phyloP scores from a whole-genome alignment of 805 yeast genomes.

The Cyberlindnera maclurae region DNA sequence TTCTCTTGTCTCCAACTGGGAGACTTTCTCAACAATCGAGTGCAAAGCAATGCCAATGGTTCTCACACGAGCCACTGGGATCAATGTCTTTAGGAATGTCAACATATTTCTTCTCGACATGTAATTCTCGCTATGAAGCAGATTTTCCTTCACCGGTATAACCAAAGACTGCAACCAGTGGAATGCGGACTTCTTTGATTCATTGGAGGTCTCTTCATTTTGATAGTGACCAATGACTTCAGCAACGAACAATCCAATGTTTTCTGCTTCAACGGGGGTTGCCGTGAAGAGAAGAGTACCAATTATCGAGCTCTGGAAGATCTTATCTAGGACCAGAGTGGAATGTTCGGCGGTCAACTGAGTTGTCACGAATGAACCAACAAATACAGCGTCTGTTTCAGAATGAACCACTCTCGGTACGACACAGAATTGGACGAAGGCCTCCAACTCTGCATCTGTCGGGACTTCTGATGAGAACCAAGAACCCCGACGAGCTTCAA shows the following conservation, averaged over 20 bases:
- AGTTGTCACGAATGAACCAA: slow-evolving; percentile 52
- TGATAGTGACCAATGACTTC: slow-evolving; percentile 45
- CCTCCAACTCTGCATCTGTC: slow-evolving; percentile 18
- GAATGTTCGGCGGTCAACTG: slow-evolving; percentile 39
- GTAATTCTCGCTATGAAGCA: slow-evolving; percentile 43
- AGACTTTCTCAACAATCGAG: slow-evolving; percentile 39
- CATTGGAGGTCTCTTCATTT: slow-evolving; percentile 20
- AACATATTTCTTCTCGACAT: slow-evolving; percentile 78
- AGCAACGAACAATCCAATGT: slow-evolving; percentile 66
- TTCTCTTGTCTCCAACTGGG: slow-evolving; percentile 55
- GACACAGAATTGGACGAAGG: slow-evolving; percentile 56
- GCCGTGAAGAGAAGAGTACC: slow-evolving; percentile 58
- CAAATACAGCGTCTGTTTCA: slow-evolving; percentile 71
- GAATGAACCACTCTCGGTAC: slow-evolving; percentile 76
- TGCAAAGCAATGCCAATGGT: slow-evolving; percentile 54
- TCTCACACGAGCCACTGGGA: slow-evolving; percentile 49
- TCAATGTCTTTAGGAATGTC: slow-evolving; percentile 61
- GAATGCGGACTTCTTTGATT: slow-evolving; percentile 34
- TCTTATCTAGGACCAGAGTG: slow-evolving; percentile 32
- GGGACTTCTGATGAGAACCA: slow-evolving; percentile 33
- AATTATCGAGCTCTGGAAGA: slow-evolving; percentile 44
- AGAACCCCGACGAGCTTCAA: slow-evolving; percentile 25
- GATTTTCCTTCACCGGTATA: slow-evolving; percentile 18
- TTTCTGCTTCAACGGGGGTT: slow-evolving; percentile 75
- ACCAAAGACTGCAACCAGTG: slow-evolving; percentile 49